Evolutionary conservation across 805 yeast genomes (phyloP).

Genomic region (Kazachstania psychrophila): DNA sequence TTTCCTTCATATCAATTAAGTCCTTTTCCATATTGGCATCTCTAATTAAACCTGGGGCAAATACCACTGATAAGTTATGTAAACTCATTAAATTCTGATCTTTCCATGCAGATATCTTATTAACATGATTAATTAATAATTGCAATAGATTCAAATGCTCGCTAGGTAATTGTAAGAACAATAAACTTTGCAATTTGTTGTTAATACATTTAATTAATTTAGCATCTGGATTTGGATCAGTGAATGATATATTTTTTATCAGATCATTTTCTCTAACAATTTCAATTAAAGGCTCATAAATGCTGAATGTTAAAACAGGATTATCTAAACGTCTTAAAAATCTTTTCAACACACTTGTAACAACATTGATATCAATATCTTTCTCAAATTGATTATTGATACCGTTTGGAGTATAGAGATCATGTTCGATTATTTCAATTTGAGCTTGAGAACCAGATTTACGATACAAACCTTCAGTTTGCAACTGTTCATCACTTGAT

Average conservation of each 20-base stretch:
- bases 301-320: conserved; percentile 66
- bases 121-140: conserved; percentile 54
- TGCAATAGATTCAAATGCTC: conserved; percentile 56
- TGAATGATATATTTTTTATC: conserved; percentile 15
- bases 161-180: conserved; percentile 41
- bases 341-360: conserved; percentile 78
- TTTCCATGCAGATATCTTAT: conserved; percentile 44
- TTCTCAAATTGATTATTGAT: conserved; percentile 24
- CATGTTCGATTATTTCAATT: conserved; percentile 25
- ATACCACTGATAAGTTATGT: conserved; percentile 79
- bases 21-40: conserved; percentile 75
- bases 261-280: conserved; percentile 34
- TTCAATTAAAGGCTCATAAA: conserved; percentile 58
- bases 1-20: conserved; percentile 70
- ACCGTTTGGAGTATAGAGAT: conserved; percentile 14
- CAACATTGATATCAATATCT: conserved; percentile 71
- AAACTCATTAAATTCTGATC: conserved; percentile 68
- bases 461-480: conserved; percentile 79
- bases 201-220: conserved; percentile 24
- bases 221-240: conserved; percentile 7
- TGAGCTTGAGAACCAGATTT: conserved; percentile 72
- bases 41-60: conserved; percentile 86
- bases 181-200: conserved; percentile 1
- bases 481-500: conserved; percentile 47
- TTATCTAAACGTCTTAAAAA: conserved; percentile 77